A percentile compares a stretch with the other conserved stretches of the same genome.
phyloP scores from a whole-genome alignment of 106 monocot species.

The Xerophyta viscosa region DNA sequence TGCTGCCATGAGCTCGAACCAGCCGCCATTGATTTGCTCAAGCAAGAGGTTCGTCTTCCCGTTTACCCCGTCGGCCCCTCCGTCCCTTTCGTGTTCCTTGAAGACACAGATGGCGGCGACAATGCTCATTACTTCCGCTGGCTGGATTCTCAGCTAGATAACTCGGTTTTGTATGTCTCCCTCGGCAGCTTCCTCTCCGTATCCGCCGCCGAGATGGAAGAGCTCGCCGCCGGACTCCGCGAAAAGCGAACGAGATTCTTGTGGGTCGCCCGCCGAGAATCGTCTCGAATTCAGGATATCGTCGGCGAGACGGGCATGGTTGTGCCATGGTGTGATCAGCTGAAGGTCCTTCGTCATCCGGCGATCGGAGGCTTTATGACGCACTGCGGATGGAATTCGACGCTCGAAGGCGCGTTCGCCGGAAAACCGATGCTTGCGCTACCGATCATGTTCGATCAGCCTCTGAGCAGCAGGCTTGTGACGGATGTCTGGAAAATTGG shows the following conservation, averaged over 20 bases:
- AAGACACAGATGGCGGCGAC: constrained; percentile 1
- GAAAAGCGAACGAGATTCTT: constrained; percentile 33
- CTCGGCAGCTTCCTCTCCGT: constrained; percentile 44
- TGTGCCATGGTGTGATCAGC: constrained; percentile 53
- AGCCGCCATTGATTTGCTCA: constrained; percentile 19
- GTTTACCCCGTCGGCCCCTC: constrained; percentile 55
- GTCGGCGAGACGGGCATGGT: constrained; percentile 25
- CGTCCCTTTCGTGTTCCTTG: constrained; percentile 35
- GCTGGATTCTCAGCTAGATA: constrained; percentile 41
- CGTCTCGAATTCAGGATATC: neutral
- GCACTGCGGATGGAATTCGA: constrained; percentile 47
- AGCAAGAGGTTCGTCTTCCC: constrained; percentile 22
- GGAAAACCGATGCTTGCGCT: constrained; percentile 42
- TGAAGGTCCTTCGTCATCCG: constrained; percentile 37
- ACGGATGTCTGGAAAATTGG: no score
- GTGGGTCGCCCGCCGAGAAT: constrained; percentile 11
- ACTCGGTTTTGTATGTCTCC: constrained; percentile 55
- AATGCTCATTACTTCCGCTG: no score
- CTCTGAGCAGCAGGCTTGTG: constrained; percentile 12
- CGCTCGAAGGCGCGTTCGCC: constrained; percentile 24
- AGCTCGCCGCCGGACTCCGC: constrained; percentile 28
- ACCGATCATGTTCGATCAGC: constrained; percentile 34
- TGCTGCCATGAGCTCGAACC: constrained; percentile 55
- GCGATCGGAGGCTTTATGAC: constrained; percentile 42
- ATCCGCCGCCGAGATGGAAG: constrained; percentile 21